Percentiles rank a stretch among this genome's conserved stretches.
Evolutionary conservation across 2,329 filamentous ascomycete species (phyloP).

Genomic region (Falciphora oryzae): DNA sequence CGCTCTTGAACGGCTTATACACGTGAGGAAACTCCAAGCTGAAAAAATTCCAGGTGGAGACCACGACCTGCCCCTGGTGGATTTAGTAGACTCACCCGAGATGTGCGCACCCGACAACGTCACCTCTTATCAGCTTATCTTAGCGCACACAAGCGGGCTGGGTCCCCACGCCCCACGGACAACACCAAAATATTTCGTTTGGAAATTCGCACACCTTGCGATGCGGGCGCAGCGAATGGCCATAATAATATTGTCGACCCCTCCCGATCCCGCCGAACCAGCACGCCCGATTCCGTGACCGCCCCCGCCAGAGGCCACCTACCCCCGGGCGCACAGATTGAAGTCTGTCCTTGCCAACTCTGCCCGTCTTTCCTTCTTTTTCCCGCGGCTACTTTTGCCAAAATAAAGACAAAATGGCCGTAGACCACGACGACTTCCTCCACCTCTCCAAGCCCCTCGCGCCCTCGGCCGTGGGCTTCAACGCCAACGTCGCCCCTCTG

Average conservation of each 20-base stretch:
- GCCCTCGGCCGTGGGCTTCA: constrained; percentile 70
- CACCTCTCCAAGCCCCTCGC: constrained; percentile 91
- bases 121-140: constrained; percentile 33
- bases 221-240: constrained; percentile 19
- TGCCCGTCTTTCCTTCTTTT: background rate
- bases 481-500: constrained; percentile 84
- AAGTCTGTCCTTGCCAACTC: constrained; percentile 1
- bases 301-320: background rate
- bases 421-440: constrained; percentile 77
- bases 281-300: constrained; percentile 1
- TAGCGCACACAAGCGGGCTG: constrained; percentile 47
- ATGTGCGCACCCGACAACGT: background rate
- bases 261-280: constrained; percentile 12
- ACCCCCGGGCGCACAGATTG: background rate
- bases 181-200: constrained; percentile 22
- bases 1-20: background rate
- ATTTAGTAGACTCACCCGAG: constrained; percentile 10
- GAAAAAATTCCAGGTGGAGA: background rate
- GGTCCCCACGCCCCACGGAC: constrained; percentile 32
- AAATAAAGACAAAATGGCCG: constrained; percentile 61
- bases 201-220: constrained; percentile 9
- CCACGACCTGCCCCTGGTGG: constrained; percentile 11
- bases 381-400: constrained; percentile 13
- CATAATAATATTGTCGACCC: constrained; percentile 21
- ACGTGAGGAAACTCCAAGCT: background rate